Percentiles rank a stretch among this genome's conserved stretches.
Conservation (phyloP, 2,329 filamentous ascomycete genomes). For the Rachicladosporium sp. region DNA sequence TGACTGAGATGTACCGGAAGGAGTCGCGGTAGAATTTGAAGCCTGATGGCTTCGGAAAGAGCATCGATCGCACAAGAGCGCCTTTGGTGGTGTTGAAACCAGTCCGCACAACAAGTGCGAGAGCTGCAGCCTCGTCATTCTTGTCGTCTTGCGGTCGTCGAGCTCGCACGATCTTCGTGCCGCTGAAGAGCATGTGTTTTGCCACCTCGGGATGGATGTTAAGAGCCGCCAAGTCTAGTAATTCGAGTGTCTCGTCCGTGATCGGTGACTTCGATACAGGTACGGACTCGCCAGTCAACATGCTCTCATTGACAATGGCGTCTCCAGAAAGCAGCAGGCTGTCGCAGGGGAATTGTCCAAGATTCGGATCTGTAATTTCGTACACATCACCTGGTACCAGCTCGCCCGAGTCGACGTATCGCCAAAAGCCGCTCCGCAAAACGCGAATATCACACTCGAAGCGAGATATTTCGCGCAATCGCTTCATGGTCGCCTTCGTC, state of each 20-base stretch:
- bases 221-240: slow-evolving; percentile 66
- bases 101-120: slow-evolving; percentile 88
- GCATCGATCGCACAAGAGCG: slow-evolving; percentile 88
- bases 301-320: slow-evolving; percentile 98
- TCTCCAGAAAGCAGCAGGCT: slow-evolving; percentile 84
- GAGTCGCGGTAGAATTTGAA: slow-evolving; percentile 99
- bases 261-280: slow-evolving; percentile 87
- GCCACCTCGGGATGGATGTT: slow-evolving; percentile 74
- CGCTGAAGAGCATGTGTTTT: slow-evolving; percentile 83
- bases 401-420: slow-evolving; percentile 72
- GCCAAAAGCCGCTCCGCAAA: slow-evolving; percentile 89
- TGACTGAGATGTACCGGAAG: slow-evolving; percentile 94
- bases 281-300: slow-evolving; percentile 94
- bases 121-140: slow-evolving; percentile 75
- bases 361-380: slow-evolving; percentile 84
- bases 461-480: slow-evolving; percentile 77
- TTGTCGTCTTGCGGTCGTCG: slow-evolving; percentile 75
- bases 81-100: slow-evolving; percentile 98
- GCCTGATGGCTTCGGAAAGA: slow-evolving; percentile 94
- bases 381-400: slow-evolving; percentile 93
- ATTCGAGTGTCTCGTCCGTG: slow-evolving; percentile 63
- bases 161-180: slow-evolving; percentile 88
- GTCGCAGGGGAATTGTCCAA: slow-evolving; percentile 82
- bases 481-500: slow-evolving; percentile 82
- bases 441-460: slow-evolving; percentile 96